Evolutionary conservation across 2,329 filamentous ascomycete species (phyloP).

Genomic region (Sarocladium oryzae): DNA sequence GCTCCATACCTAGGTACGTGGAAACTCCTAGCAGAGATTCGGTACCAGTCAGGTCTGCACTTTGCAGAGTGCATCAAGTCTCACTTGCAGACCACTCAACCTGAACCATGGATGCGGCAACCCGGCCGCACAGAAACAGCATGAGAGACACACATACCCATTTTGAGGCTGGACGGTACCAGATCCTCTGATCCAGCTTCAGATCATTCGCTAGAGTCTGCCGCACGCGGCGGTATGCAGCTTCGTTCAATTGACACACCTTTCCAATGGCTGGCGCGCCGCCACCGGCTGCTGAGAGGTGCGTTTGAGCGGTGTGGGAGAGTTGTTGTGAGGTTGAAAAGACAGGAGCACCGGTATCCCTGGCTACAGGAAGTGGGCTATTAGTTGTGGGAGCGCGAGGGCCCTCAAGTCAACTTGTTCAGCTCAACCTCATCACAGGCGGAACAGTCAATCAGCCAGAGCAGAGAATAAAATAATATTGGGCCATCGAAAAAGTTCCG

Average conservation of each 20-base stretch:
- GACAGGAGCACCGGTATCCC: background rate
- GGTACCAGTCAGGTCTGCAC: no score
- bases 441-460: background rate
- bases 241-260: background rate
- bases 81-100: background rate
- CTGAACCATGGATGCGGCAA: background rate
- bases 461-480: background rate
- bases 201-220: background rate
- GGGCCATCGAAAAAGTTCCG: background rate
- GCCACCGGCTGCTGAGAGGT: background rate
- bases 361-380: background rate
- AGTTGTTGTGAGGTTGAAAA: background rate
- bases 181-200: slow-evolving; percentile 8
- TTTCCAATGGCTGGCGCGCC: background rate
- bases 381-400: background rate
- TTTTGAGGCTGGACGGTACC: slow-evolving; percentile 4
- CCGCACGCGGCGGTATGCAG: slow-evolving; percentile 1
- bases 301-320: background rate
- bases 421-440: background rate
- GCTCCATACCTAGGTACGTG: no score
- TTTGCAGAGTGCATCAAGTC: no score
- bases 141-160: slow-evolving; percentile 3
- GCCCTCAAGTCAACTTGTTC: no score
- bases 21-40: no score
- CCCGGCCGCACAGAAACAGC: background rate